Conservation (phyloP, 83 land plant species). For the Picea abies region DNA sequence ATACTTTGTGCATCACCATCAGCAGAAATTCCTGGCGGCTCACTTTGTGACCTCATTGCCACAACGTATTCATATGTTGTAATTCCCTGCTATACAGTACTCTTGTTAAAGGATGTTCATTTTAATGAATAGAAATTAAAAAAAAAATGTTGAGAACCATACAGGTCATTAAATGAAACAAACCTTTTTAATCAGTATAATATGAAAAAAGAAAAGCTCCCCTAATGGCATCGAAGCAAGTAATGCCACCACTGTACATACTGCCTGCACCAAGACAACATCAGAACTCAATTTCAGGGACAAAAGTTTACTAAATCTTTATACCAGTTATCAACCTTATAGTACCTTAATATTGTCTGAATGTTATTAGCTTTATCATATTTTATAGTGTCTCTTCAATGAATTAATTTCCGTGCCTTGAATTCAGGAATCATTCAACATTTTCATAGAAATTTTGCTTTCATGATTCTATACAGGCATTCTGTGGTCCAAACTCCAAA, state of each 20-base stretch:
- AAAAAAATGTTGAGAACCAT: background rate
- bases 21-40: conserved; percentile 55
- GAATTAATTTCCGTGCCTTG: too few relatives aligned
- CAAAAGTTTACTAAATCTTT: background rate
- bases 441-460: too few relatives aligned
- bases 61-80: conserved; percentile 95
- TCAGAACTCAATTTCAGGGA: background rate
- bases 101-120: background rate
- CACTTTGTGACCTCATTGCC: conserved; percentile 86
- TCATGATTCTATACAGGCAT: too few relatives aligned
- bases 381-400: too few relatives aligned
- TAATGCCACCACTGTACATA: conserved; percentile 51
- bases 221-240: conserved; percentile 56
- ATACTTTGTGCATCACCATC: conserved; percentile 61
- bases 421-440: too few relatives aligned
- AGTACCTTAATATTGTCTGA: background rate
- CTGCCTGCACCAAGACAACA: conserved; percentile 30
- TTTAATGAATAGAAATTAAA: background rate
- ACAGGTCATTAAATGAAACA: background rate
- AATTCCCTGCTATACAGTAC: conserved; percentile 62
- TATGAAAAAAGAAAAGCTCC: conserved; percentile 70
- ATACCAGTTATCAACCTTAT: background rate
- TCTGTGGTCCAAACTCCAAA: too few relatives aligned
- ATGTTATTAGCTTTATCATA: too few relatives aligned
- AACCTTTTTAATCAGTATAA: conserved; percentile 65